Base-by-base conservation (phyloP, 1,284 basidiomycete species). In the Leccinum pseudoinsigne region DNA sequence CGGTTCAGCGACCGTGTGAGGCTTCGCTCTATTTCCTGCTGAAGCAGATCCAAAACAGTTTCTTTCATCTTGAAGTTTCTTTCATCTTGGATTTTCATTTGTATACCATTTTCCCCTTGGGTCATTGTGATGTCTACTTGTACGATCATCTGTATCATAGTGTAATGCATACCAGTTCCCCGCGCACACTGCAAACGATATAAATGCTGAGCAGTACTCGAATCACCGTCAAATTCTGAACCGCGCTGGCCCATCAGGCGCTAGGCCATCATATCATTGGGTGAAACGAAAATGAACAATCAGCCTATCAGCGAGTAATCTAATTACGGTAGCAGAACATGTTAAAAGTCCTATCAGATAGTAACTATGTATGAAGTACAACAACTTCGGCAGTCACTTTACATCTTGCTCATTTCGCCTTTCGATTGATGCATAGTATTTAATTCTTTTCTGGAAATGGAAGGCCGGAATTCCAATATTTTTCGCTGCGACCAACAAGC, bases 1-100 rank as follows among this genome's bases (percentile, higher is more conserved):
- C 63, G 57, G 7, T 62, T 71, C 38, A 56, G 47, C 14, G 55
- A 63, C 3, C 53, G 47, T 42, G 72, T 71, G 55, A 66, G 61
- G 10, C 53, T 54, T n/a, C 68, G 65, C 26, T 56, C 62, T 7
- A 54, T 53, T 66, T 18, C n/a, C 60, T 10, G 51, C 38, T 58
- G 59, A 38, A 26, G n/a, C 5, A 23, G 11, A 16, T 57, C 18
- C 26, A 18, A 55, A 10, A 12, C 21, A 10, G 3, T 21, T 23
- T 9, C 28, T 31, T 31, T 31, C 28, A 31, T 31, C 23, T 28
- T 28, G 28, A 28, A 8, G 14, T 26, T 26, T 53, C 26, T 28
- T 53, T 16, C 8, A 23, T 16, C 23, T 16, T 26, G 23, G 12
- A 53, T 28, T 26, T 16, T 53, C 14, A 14, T 28, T 53, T 23